Conservation (phyloP, 1,284 basidiomycete genomes). For the Trichosporon inkin region DNA sequence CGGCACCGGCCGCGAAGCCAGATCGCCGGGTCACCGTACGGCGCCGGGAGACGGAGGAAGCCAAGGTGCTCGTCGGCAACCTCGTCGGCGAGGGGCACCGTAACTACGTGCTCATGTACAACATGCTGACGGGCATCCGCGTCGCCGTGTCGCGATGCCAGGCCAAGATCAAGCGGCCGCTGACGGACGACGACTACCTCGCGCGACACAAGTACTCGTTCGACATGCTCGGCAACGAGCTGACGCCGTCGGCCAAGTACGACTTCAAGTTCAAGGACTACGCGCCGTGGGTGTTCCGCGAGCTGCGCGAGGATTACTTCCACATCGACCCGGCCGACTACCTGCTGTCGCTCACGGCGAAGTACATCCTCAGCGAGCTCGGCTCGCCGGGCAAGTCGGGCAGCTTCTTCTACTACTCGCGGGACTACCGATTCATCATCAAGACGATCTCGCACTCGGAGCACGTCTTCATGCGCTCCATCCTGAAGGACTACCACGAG, state of each 20-base stretch:
- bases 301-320: slow-evolving; percentile 89
- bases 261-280: slow-evolving; percentile 97
- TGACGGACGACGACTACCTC: slow-evolving; percentile 81
- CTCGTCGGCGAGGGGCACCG: slow-evolving; percentile 94
- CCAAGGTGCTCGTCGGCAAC: slow-evolving; percentile 79
- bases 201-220: slow-evolving; percentile 95
- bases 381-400: slow-evolving; percentile 99
- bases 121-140: slow-evolving; percentile 98
- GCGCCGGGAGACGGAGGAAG: slow-evolving; percentile 33
- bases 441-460: slow-evolving; percentile 95
- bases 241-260: slow-evolving; percentile 87
- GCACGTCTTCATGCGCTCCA: slow-evolving; percentile 84
- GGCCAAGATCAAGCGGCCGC: slow-evolving; percentile 80
- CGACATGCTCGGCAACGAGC: slow-evolving; percentile 97
- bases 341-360: slow-evolving; percentile 88
- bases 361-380: slow-evolving; percentile 96
- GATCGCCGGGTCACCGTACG: slow-evolving; percentile 6
- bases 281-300: slow-evolving; percentile 95
- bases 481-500: slow-evolving; percentile 79
- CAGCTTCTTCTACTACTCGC: slow-evolving; percentile 98
- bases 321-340: slow-evolving; percentile 96
- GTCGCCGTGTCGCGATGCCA: slow-evolving; percentile 93
- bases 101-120: slow-evolving; percentile 99
- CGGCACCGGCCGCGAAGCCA: slow-evolving; percentile 18
- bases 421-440: slow-evolving; percentile 99